phyloP scores from a whole-genome alignment of 148 eudicot species.

The Polygonum maritimum region DNA sequence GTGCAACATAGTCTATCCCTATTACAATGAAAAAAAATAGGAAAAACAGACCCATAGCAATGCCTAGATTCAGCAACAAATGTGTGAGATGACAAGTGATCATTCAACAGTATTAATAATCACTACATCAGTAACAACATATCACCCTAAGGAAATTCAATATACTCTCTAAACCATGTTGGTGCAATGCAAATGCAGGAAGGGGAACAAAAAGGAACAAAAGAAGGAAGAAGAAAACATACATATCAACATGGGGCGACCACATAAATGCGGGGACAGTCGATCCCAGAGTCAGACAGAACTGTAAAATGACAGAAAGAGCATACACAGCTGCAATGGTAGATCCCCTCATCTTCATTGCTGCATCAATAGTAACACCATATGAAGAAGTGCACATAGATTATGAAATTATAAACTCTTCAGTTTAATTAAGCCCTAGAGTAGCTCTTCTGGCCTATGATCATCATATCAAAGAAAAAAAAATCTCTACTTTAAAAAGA shows the following conservation, averaged over 20 bases:
- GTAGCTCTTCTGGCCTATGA: neutral
- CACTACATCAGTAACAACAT: neutral
- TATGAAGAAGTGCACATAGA: neutral
- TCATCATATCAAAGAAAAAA: neutral
- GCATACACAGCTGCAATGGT: neutral
- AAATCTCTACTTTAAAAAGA: neutral
- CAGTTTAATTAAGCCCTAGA: neutral
- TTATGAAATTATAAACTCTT: neutral
- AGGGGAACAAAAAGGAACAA: neutral
- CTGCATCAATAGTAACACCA: conserved; percentile 9
- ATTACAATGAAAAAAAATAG: neutral
- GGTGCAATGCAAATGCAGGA: neutral
- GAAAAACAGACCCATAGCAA: neutral
- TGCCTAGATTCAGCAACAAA: neutral
- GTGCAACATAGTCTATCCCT: neutral
- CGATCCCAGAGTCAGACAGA: conserved; percentile 18
- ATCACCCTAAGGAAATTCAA: neutral
- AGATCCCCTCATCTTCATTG: conserved; percentile 35
- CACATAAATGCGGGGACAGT: conserved; percentile 77
- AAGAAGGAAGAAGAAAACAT: conserved; percentile 12
- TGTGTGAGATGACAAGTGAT: neutral
- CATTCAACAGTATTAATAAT: neutral
- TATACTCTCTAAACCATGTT: neutral
- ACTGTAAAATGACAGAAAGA: neutral
- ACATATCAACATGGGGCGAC: conserved; percentile 64